A percentile compares a stretch with the other conserved stretches of the same genome.
phyloP scores from a whole-genome alignment of 2,329 filamentous ascomycete species.

The Ambrosiella xylebori region DNA sequence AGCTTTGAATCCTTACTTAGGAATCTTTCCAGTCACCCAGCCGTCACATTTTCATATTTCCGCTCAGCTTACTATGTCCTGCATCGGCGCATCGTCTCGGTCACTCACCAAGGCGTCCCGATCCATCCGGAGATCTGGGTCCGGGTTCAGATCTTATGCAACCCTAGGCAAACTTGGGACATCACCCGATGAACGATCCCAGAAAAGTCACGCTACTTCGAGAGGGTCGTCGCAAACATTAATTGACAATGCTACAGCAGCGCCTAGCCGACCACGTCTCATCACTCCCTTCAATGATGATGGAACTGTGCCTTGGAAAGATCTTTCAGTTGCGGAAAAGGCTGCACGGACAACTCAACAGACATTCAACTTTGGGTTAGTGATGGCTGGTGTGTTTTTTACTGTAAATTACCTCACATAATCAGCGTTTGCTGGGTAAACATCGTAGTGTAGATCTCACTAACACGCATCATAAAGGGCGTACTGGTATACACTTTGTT shows the following conservation, averaged over 20 bases:
- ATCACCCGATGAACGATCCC: not conserved
- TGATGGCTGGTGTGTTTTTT: constrained; percentile 55
- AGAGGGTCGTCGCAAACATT: not conserved
- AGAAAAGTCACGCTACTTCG: not conserved
- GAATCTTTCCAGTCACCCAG: not conserved
- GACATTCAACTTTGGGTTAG: constrained; percentile 68
- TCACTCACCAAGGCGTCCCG: not conserved
- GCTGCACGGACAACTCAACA: constrained; percentile 75
- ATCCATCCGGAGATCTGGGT: not conserved
- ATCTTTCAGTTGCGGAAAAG: constrained; percentile 63
- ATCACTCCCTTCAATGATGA: constrained; percentile 79
- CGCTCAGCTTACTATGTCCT: not conserved
- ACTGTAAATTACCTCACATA: constrained; percentile 39
- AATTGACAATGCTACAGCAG: constrained; percentile 10
- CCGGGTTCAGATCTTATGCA: not conserved
- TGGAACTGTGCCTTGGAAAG: constrained; percentile 62
- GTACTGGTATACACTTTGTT: constrained; percentile 67
- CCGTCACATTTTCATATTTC: not conserved
- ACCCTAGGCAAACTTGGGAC: not conserved
- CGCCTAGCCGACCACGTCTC: constrained; percentile 38
- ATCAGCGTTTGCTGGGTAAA: not conserved
- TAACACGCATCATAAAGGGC: constrained; percentile 29
- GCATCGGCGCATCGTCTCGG: not conserved
- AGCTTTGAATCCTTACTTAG: not conserved
- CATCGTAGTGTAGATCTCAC: constrained; percentile 1